Percentiles rank a stretch among this genome's conserved stretches.
Conservation (phyloP, 2,329 filamentous ascomycete species). For the Alternaria sp. region DNA sequence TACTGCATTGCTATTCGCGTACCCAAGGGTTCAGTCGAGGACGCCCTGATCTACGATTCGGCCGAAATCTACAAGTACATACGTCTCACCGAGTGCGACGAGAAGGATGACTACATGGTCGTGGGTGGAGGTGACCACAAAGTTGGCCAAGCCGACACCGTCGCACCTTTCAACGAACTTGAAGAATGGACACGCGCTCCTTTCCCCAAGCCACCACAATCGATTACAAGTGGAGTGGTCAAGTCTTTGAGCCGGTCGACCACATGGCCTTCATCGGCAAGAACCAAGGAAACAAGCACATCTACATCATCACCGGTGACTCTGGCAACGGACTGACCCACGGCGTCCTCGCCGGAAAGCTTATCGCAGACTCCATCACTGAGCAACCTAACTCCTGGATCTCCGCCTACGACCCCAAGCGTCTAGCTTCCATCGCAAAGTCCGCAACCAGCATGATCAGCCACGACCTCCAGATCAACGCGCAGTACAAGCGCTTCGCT, state of each 20-base stretch:
- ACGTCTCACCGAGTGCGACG: conserved; percentile 61
- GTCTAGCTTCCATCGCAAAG: conserved; percentile 55
- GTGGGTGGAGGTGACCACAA: conserved; percentile 66
- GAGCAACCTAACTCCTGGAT: conserved; percentile 59
- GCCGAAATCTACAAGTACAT: conserved; percentile 64
- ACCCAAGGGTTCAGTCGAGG: conserved; percentile 60
- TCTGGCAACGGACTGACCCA: conserved; percentile 65
- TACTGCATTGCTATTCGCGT: conserved; percentile 65
- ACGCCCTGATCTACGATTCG: conserved; percentile 63
- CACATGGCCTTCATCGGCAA: conserved; percentile 63
- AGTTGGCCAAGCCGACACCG: conserved; percentile 60
- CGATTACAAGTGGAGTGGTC: conserved; percentile 65
- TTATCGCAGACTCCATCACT: conserved; percentile 63
- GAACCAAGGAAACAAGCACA: conserved; percentile 60
- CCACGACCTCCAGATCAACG: conserved; percentile 63
- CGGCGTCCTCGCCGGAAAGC: conserved; percentile 59
- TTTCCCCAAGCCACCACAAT: conserved; percentile 58
- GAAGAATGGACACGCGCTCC: conserved; percentile 60
- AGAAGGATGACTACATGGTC: conserved; percentile 62
- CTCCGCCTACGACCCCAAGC: conserved; percentile 59
- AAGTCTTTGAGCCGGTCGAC: conserved; percentile 64
- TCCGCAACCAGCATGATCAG: conserved; percentile 55
- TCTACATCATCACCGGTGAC: conserved; percentile 64
- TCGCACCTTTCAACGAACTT: conserved; percentile 58
- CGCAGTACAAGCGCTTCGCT: conserved; percentile 62